A percentile compares a stretch with the other conserved stretches of the same genome.
phyloP scores from a whole-genome alignment of 2,329 filamentous ascomycete species.

The Aspergillus brasiliensis region DNA sequence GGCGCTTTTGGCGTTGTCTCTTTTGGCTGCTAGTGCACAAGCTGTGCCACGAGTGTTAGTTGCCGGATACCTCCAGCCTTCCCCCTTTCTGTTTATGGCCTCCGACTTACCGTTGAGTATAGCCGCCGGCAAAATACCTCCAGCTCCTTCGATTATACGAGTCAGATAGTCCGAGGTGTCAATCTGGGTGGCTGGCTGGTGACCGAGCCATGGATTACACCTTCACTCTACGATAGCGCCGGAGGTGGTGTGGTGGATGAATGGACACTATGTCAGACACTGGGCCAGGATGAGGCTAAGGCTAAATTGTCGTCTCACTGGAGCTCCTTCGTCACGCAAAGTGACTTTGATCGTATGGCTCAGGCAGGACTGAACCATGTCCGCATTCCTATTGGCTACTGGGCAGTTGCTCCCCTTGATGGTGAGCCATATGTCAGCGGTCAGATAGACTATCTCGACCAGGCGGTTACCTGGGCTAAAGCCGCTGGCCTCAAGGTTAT shows the following conservation, averaged over 20 bases:
- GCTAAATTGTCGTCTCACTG: constrained; percentile 58
- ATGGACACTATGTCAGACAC: constrained; percentile 53
- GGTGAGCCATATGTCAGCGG: constrained; percentile 65
- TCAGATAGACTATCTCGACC: constrained; percentile 59
- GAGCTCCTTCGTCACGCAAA: constrained; percentile 58
- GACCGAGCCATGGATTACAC: constrained; percentile 66
- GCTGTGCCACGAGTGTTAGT: constrained; percentile 31
- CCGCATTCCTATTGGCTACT: constrained; percentile 67
- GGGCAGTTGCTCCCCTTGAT: constrained; percentile 57
- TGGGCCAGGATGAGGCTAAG: constrained; percentile 54
- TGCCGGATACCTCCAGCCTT: not conserved
- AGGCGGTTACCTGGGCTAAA: constrained; percentile 62
- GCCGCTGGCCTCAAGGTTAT: constrained; percentile 63
- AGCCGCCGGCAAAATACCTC: constrained; percentile 30
- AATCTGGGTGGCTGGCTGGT: constrained; percentile 69
- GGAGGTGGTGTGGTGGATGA: constrained; percentile 59
- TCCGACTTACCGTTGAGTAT: constrained; percentile 7
- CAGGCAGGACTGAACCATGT: constrained; percentile 63
- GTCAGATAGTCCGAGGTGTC: constrained; percentile 62
- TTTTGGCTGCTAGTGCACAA: constrained; percentile 26
- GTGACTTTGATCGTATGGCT: constrained; percentile 60
- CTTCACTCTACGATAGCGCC: constrained; percentile 58
- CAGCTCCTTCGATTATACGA: constrained; percentile 55
- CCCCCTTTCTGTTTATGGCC: not conserved
- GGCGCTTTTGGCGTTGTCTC: constrained; percentile 30